phyloP scores from a whole-genome alignment of 2,329 filamentous ascomycete genomes.

The Ophiostoma sp. region DNA sequence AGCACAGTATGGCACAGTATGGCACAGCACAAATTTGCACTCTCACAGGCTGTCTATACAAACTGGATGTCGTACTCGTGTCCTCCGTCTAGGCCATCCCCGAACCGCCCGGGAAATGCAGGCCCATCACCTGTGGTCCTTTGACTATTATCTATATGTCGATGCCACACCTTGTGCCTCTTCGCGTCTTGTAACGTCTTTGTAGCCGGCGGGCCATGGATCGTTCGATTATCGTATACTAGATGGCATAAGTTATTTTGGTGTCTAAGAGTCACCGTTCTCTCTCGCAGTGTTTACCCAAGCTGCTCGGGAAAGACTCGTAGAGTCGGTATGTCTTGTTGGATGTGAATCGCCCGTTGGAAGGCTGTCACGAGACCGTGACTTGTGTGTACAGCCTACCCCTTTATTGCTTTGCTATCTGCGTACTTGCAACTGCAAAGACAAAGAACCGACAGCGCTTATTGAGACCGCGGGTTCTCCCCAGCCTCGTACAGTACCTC shows the following conservation, averaged over 20 bases:
- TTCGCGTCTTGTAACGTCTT: constrained; percentile 21
- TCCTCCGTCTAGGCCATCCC: not conserved
- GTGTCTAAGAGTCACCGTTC: too few relatives aligned
- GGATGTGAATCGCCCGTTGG: too few relatives aligned
- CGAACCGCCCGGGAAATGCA: not conserved
- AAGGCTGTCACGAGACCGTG: too few relatives aligned
- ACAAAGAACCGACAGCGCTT: not conserved
- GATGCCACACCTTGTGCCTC: constrained; percentile 15
- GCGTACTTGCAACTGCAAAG: not conserved
- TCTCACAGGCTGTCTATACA: not conserved
- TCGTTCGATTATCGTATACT: not conserved
- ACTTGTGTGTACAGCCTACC: too few relatives aligned
- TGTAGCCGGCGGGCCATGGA: not conserved
- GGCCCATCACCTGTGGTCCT: not conserved
- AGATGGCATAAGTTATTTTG: not conserved
- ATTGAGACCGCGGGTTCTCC: not conserved
- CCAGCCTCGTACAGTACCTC: not conserved
- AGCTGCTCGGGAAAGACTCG: too few relatives aligned
- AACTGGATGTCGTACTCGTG: not conserved
- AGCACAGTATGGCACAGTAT: too few relatives aligned
- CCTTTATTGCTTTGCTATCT: too few relatives aligned
- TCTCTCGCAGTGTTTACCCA: not conserved
- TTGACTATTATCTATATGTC: not conserved
- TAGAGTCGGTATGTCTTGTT: too few relatives aligned
- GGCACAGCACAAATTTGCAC: not conserved